Conservation (phyloP, 2,329 filamentous ascomycete species). For the Ascocoryne sarcoides region DNA sequence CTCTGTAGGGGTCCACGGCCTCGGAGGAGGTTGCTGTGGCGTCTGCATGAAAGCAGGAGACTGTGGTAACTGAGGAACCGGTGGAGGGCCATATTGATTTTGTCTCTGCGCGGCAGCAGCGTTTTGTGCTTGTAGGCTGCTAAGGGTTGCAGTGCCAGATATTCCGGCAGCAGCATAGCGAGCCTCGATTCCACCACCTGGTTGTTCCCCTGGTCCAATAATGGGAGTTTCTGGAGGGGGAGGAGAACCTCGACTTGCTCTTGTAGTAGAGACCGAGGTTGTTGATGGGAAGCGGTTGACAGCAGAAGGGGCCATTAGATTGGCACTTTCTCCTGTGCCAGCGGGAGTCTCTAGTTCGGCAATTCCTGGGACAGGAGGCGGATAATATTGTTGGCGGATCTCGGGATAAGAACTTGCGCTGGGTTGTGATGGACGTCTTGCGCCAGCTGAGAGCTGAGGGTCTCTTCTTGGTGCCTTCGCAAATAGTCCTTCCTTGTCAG, state of each 20-base stretch:
- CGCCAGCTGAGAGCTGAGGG: constrained; percentile 25
- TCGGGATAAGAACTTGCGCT: constrained; percentile 18
- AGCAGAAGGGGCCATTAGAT: constrained; percentile 29
- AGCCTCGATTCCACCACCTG: constrained; percentile 77
- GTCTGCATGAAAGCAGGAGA: constrained; percentile 22
- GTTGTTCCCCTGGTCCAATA: constrained; percentile 59
- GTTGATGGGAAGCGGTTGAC: constrained; percentile 66
- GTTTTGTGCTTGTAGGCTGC: constrained; percentile 62
- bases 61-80: constrained; percentile 31
- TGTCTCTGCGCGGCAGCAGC: constrained; percentile 73
- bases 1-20: constrained; percentile 95
- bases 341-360: constrained; percentile 10
- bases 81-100: constrained; percentile 61
- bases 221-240: constrained; percentile 91
- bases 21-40: constrained; percentile 33
- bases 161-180: constrained; percentile 88
- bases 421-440: constrained; percentile 17
- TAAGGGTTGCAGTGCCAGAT: constrained; percentile 74
- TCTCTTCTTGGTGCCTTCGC: constrained; percentile 43
- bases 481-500: constrained; percentile 73
- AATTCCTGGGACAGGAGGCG: constrained; percentile 38
- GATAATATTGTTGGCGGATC: constrained; percentile 40
- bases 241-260: constrained; percentile 84
- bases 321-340: constrained; percentile 6
- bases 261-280: constrained; percentile 86